Evolutionary conservation across 1,284 basidiomycete genomes (phyloP).

Genomic region (Austroboletus rostrupii): DNA sequence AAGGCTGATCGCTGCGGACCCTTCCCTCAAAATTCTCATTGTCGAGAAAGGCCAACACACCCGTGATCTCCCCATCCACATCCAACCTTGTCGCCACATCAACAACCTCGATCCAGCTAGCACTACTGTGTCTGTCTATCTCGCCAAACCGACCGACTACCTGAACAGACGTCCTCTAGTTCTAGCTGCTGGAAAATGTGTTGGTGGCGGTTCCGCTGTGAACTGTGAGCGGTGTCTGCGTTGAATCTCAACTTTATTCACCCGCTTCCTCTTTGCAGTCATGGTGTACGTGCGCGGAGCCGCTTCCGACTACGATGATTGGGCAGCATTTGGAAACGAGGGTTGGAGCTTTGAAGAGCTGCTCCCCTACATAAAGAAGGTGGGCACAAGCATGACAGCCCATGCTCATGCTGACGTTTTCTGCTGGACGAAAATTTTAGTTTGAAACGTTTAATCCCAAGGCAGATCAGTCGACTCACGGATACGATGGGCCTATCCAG

Average conservation of each 20-base stretch:
- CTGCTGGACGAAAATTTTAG: slow-evolving; percentile 24
- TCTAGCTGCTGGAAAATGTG: slow-evolving; percentile 27
- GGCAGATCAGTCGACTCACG: slow-evolving; percentile 37
- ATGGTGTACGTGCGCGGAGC: too few species aligned
- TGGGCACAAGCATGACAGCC: too few species aligned
- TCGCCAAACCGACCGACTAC: slow-evolving; percentile 38
- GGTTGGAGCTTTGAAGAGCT: too few species aligned
- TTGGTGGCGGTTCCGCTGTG: not conserved
- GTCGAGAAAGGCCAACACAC: slow-evolving; percentile 41
- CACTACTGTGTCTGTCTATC: slow-evolving; percentile 41
- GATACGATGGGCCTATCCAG: slow-evolving; percentile 25
- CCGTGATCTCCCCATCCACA: too few species aligned
- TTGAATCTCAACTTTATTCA: slow-evolving; percentile 39
- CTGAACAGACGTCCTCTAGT: slow-evolving; percentile 43
- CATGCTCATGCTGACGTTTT: too few species aligned
- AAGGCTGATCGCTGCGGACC: slow-evolving; percentile 28
- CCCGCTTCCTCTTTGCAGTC: not conserved
- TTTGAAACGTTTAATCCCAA: slow-evolving; percentile 45
- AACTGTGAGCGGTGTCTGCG: not conserved
- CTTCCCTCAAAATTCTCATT: slow-evolving; percentile 38
- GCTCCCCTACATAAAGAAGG: too few species aligned
- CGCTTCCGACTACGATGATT: too few species aligned
- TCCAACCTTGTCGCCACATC: too few species aligned
- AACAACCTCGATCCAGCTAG: too few species aligned
- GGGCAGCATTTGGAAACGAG: too few species aligned